Percentiles rank a stretch among this genome's conserved stretches.
Conservation (phyloP, 306 rosid species). For the Fragaria ananassa region DNA sequence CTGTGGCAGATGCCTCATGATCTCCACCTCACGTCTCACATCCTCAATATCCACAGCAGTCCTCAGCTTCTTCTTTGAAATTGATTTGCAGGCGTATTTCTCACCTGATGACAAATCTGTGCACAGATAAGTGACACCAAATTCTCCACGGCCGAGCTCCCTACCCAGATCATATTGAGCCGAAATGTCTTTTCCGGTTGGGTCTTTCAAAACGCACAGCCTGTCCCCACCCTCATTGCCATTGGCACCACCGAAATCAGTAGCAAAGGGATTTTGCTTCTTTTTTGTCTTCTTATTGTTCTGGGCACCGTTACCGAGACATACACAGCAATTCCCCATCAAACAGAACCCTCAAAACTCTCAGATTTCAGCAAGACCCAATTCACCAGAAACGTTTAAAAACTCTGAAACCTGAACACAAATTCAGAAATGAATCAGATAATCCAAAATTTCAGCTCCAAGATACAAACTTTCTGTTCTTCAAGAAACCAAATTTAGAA, state of each 20-base stretch:
- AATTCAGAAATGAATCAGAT: slow-evolving; percentile 8
- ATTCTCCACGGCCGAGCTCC: slow-evolving; percentile 62
- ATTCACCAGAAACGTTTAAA: slow-evolving; percentile 4
- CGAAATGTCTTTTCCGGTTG: slow-evolving; percentile 41
- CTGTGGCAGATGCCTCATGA: slow-evolving; percentile 47
- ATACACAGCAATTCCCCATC: slow-evolving; percentile 62
- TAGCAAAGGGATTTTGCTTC: slow-evolving; percentile 36
- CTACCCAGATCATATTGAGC: slow-evolving; percentile 47
- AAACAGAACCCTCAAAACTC: slow-evolving; percentile 17
- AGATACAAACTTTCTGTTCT: not conserved
- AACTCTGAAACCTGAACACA: slow-evolving; percentile 16
- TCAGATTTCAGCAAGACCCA: slow-evolving; percentile 15
- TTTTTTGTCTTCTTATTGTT: slow-evolving; percentile 29
- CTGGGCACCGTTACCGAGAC: slow-evolving; percentile 31
- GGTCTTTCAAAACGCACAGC: slow-evolving; percentile 44
- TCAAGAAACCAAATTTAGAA: not conserved
- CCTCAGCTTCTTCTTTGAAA: slow-evolving; percentile 58
- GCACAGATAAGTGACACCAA: slow-evolving; percentile 54
- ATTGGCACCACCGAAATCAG: slow-evolving; percentile 25
- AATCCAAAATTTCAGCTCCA: not conserved
- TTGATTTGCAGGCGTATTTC: slow-evolving; percentile 57
- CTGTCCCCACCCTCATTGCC: slow-evolving; percentile 35
- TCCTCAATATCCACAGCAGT: slow-evolving; percentile 56
- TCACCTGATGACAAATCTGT: slow-evolving; percentile 32
- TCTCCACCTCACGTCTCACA: slow-evolving; percentile 56